Evolutionary conservation across 768 basidiomycete species (phyloP).

Genomic region (Rhodotorula kratochvilovae): DNA sequence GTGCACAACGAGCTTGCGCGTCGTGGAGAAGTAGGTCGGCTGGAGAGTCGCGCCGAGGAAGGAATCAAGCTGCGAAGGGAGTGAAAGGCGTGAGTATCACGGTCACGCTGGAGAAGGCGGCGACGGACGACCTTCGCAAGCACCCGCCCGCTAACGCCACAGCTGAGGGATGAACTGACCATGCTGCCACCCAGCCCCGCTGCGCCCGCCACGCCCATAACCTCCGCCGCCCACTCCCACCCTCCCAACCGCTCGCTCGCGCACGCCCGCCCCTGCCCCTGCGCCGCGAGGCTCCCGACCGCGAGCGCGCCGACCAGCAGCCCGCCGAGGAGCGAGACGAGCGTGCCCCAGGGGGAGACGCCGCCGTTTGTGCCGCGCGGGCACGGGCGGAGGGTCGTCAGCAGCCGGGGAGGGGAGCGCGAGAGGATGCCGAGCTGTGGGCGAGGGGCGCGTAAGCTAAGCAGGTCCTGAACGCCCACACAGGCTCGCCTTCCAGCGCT

Average conservation of each 20-base stretch:
- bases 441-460: background rate
- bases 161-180: constrained; percentile 55
- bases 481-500: too few relatives aligned
- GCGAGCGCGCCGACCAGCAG: constrained; percentile 63
- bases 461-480: too few relatives aligned
- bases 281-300: constrained; percentile 57
- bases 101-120: too few relatives aligned
- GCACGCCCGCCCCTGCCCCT: constrained; percentile 58
- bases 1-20: constrained; percentile 62
- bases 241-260: constrained; percentile 44
- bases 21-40: constrained; percentile 64
- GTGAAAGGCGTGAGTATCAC: too few relatives aligned
- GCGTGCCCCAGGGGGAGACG: constrained; percentile 68
- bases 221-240: constrained; percentile 49
- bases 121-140: too few relatives aligned
- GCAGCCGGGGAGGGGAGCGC: constrained; percentile 58
- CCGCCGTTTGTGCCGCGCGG: constrained; percentile 91
- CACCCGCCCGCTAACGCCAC: too few relatives aligned
- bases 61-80: constrained; percentile 65
- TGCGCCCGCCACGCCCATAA: constrained; percentile 60
- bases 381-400: constrained; percentile 69
- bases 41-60: constrained; percentile 83
- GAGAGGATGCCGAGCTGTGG: constrained; percentile 72
- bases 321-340: constrained; percentile 70
- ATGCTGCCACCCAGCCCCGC: constrained; percentile 76